These are phyloP conservation scores for Apocynum venetum DNA, from an alignment of 257 asterid genomes.

Conservation along the genomic window DNA sequence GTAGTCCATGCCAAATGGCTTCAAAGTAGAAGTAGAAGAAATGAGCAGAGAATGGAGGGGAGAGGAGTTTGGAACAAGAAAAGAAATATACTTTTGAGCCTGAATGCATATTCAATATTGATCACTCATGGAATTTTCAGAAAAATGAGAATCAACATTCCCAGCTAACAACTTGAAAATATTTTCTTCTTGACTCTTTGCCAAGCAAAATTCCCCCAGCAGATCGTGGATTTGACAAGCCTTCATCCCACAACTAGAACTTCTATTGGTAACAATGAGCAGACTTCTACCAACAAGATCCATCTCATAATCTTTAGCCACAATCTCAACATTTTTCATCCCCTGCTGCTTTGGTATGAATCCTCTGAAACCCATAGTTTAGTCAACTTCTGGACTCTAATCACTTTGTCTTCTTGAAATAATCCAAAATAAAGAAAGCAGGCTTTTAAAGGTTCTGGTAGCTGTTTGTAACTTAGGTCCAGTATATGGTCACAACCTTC, in stretches of 20 bases:
- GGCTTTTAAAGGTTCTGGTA: constrained; percentile 1
- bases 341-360: background rate
- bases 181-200: background rate
- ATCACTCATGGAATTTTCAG: background rate
- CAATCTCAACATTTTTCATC: background rate
- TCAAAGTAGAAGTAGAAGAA: background rate
- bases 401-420: background rate
- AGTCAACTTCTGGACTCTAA: background rate
- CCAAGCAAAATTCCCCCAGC: background rate
- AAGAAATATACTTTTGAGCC: background rate
- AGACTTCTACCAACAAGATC: constrained; percentile 6
- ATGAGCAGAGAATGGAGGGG: background rate
- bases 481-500: background rate
- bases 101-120: constrained; percentile 2
- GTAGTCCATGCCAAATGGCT: background rate
- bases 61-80: background rate
- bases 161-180: background rate
- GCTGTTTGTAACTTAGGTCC: background rate
- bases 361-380: constrained; percentile 9
- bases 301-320: background rate
- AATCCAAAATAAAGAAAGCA: constrained; percentile 15
- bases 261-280: background rate
- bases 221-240: background rate
- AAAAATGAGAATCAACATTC: background rate
- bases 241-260: constrained; percentile 2